These are phyloP conservation scores for Suillus weaverae DNA, from an alignment of 768 basidiomycete genomes.

Conservation along the genomic window DNA sequence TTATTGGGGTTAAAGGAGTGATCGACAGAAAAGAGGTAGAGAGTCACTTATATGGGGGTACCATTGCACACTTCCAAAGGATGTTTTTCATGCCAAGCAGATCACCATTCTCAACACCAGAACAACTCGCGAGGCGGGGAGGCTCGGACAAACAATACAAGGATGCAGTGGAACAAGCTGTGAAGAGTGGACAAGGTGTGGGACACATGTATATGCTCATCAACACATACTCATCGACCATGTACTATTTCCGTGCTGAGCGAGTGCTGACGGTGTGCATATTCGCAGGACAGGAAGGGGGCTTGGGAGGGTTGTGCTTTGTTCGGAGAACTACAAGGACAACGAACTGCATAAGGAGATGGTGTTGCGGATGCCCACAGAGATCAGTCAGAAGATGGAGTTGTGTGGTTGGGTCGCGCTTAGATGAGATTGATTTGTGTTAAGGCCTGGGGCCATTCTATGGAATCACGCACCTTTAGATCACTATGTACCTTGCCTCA, in stretches of 20 bases:
- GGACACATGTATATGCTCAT: not conserved
- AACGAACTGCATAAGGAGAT: conserved; percentile 22
- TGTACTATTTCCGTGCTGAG: conserved; percentile 21
- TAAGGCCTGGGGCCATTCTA: not conserved
- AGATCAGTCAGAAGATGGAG: conserved; percentile 2
- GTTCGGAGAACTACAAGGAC: conserved; percentile 17
- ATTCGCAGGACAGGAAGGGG: conserved; percentile 23
- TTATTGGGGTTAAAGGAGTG: conserved; percentile 22
- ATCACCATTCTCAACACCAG: not conserved
- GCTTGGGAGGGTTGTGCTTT: conserved; percentile 22
- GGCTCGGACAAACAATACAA: not conserved
- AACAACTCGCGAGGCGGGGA: not conserved
- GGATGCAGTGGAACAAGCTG: not conserved
- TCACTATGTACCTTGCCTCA: too few species aligned
- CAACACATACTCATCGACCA: conserved; percentile 13
- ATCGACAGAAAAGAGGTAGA: conserved; percentile 8
- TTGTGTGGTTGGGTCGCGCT: not conserved
- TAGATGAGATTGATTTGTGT: not conserved
- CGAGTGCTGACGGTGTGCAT: conserved; percentile 21
- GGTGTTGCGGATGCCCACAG: conserved; percentile 21
- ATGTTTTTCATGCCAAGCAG: not conserved
- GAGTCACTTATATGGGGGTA: conserved; percentile 15
- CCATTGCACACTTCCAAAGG: conserved; percentile 1
- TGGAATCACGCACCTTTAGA: not conserved
- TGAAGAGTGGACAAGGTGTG: not conserved